Evolutionary conservation across 2,329 filamentous ascomycete species (phyloP), one percentile per base, ranked within the genome.

Genomic region (Phaeosphaeriaceae sp.): DNA sequence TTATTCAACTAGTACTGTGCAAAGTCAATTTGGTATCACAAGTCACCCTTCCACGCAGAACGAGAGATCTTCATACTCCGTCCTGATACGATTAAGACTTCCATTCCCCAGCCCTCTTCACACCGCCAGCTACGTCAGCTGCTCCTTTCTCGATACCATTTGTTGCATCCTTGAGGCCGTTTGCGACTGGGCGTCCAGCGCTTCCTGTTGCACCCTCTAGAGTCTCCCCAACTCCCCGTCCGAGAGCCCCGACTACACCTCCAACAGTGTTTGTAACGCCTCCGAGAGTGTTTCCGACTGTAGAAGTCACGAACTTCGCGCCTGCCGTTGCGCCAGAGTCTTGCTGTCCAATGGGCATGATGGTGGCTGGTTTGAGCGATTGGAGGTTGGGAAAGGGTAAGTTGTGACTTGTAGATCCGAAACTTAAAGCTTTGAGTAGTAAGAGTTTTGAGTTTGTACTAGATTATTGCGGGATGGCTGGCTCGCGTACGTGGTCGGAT

Each of bases 281-380:
- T n/a, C 83, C 84, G 42, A 76, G 80, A 0, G 82, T 82, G 69
- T 86, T 86, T 50, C 85, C 84, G 24, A 85, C 72, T 1, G 84
- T 85, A 1, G 82, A 84, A 5, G 83, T 86, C 50, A 85, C 83
- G 63, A 84, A 84, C 63, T 84, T 85, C 54, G 84, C 79, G 55
- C 83, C 82, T 50, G 82, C 82, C 0, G 82, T 83, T 51, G 81
- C 78, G 61, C 82, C 82, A 46, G 73, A 76, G 67, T 79, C 73
- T 68, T 76, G 65, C 65, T 77, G 73, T 27, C 70, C 71, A 62
- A 76, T 63, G 42, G 76, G 70, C 74, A 76, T 77, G 27, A 44
- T 73, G 56, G 45, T 40, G 36, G 17, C 44, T 54, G 50, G 44
- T 55, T 65, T 44, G 27, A 25, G 49, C 49, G 47, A 36, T 59